These are phyloP conservation scores for Lactarius sanguifluus DNA, from an alignment of 768 basidiomycete species.

Conservation along the genomic window DNA sequence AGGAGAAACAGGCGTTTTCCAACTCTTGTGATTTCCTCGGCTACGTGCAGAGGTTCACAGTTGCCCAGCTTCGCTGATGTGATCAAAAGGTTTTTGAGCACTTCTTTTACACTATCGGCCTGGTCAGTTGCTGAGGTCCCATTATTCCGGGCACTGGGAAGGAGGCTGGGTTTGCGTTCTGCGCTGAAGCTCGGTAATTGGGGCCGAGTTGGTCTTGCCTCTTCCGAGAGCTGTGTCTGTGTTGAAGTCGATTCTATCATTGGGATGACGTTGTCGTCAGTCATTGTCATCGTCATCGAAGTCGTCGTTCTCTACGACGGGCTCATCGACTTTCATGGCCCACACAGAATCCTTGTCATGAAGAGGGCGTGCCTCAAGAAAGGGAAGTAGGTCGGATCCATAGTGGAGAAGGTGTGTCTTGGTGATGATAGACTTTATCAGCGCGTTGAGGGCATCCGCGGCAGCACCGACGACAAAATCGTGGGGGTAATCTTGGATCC, in stretches of 20 bases:
- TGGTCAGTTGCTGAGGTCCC: conserved; percentile 18
- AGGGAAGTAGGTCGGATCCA: conserved; percentile 79
- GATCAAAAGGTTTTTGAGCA: conserved; percentile 61
- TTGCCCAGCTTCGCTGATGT: conserved; percentile 57
- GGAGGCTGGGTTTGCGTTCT: conserved; percentile 71
- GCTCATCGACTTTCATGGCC: conserved; percentile 66
- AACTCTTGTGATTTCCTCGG: conserved; percentile 81
- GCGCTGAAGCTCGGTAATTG: conserved; percentile 37
- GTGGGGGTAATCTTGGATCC: conserved; percentile 72
- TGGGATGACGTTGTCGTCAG: conserved; percentile 35
- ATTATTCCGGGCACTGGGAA: conserved; percentile 41
- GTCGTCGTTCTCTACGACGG: conserved; percentile 64
- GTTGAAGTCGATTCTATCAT: conserved; percentile 32
- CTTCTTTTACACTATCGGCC: conserved; percentile 44
- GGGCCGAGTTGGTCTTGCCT: conserved; percentile 12
- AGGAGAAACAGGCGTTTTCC: conserved; percentile 67
- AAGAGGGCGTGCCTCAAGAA: conserved; percentile 67
- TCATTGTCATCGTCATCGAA: conserved; percentile 48
- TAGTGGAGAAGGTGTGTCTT: conserved; percentile 85
- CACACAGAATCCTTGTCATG: conserved; percentile 70
- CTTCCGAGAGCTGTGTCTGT: conserved; percentile 25
- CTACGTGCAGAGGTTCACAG: conserved; percentile 65
- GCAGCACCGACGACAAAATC: conserved; percentile 82
- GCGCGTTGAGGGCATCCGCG: conserved; percentile 65
- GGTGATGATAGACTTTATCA: conserved; percentile 75